Conservation (phyloP, 768 basidiomycete species). For the Boletus huronensis region DNA sequence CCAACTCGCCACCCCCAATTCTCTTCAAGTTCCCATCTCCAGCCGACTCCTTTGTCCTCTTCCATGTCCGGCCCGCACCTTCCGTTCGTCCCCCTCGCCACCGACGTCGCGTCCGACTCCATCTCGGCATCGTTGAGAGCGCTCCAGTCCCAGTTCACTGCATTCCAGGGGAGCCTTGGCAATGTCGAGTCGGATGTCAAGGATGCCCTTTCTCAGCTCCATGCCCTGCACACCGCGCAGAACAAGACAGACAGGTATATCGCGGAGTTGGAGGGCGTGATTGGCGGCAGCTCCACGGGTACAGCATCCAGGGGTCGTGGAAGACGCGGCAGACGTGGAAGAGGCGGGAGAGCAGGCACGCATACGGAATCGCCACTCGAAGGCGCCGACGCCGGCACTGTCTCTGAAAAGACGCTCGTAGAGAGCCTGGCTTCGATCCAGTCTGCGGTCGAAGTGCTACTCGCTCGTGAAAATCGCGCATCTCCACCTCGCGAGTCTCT, state of each 20-base stretch:
- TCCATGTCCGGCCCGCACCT: neutral
- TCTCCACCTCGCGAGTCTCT: constrained; percentile 10
- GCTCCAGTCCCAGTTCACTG: constrained; percentile 16
- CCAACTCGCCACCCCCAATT: neutral
- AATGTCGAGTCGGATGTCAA: constrained; percentile 11
- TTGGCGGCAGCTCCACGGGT: constrained; percentile 9
- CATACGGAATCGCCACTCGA: neutral
- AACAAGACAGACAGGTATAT: constrained; percentile 5
- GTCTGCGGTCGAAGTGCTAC: constrained; percentile 17
- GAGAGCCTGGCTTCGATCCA: constrained; percentile 20
- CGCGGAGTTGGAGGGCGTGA: constrained; percentile 8
- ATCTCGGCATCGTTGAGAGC: neutral
- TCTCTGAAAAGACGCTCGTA: constrained; percentile 2
- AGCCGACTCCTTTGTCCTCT: neutral
- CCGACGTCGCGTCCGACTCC: neutral
- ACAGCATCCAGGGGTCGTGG: neutral
- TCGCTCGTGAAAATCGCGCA: constrained; percentile 6
- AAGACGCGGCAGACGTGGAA: neutral
- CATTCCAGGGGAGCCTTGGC: constrained; percentile 9
- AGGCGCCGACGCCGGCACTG: neutral
- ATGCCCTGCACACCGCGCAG: constrained; percentile 14
- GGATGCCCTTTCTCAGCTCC: constrained; percentile 16
- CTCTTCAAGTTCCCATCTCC: neutral
- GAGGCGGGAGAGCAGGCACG: neutral
- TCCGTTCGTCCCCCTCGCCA: neutral